phyloP scores from a whole-genome alignment of 2,329 filamentous ascomycete species.

The Microdochium trichocladiopsis region DNA sequence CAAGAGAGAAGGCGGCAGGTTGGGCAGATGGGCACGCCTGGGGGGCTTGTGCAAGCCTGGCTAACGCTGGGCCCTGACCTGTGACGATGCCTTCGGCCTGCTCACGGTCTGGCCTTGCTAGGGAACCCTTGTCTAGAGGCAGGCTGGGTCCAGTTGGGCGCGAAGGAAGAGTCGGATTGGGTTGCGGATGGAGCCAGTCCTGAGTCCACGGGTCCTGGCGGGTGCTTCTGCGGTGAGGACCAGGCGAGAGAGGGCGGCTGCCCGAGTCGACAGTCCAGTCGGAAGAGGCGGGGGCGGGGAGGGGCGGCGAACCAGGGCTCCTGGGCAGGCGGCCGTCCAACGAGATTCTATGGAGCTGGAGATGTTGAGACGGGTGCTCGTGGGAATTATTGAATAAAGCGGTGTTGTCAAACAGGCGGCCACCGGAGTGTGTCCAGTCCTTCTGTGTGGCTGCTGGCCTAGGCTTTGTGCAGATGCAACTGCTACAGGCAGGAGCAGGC shows the following conservation, averaged over 20 bases:
- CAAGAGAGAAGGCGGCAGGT: not conserved
- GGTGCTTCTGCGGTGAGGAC: not conserved
- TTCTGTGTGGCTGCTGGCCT: too few relatives aligned
- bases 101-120: not conserved
- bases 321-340: too few relatives aligned
- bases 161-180: not conserved
- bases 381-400: not conserved
- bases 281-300: not conserved
- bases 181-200: not conserved
- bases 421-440: too few relatives aligned
- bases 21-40: not conserved
- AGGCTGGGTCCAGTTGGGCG: not conserved
- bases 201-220: not conserved
- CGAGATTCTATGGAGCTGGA: too few relatives aligned
- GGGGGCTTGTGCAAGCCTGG: not conserved
- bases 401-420: not conserved
- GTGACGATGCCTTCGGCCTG: not conserved
- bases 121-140: not conserved
- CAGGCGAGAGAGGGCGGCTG: not conserved
- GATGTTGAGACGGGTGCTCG: not conserved
- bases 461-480: not conserved
- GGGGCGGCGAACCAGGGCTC: not conserved
- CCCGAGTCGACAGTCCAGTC: not conserved
- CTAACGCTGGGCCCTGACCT: not conserved
- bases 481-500: not conserved